Conservation (phyloP, 495 filamentous ascomycete genomes). For the Parathielavia appendiculata region DNA sequence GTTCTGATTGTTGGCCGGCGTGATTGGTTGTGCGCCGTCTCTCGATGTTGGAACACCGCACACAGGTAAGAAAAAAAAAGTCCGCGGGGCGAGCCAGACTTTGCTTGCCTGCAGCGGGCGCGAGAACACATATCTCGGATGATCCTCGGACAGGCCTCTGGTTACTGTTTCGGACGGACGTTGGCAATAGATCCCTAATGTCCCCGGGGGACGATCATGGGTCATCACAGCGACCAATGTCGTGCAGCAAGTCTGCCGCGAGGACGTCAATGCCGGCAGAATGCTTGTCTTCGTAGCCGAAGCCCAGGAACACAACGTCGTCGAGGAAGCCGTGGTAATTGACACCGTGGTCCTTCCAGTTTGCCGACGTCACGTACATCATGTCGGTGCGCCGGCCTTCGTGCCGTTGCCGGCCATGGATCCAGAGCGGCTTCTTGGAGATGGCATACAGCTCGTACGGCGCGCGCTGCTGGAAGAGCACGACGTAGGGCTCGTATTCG, state of each 20-base stretch:
- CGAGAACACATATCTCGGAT: too few species aligned
- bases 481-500: constrained; percentile 51
- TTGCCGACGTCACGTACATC: constrained; percentile 50
- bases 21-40: too few species aligned
- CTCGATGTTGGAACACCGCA: too few species aligned
- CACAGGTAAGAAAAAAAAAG: too few species aligned
- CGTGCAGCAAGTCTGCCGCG: constrained; percentile 43
- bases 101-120: too few species aligned
- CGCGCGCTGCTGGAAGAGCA: constrained; percentile 41
- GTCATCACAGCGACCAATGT: constrained; percentile 32
- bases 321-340: constrained; percentile 49
- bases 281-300: constrained; percentile 46
- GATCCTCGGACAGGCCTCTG: too few species aligned
- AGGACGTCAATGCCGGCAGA: constrained; percentile 44
- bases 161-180: too few species aligned
- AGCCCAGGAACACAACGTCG: constrained; percentile 45
- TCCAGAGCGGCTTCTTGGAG: constrained; percentile 49
- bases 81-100: too few species aligned
- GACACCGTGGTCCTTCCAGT: constrained; percentile 42
- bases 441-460: constrained; percentile 49
- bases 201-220: not conserved
- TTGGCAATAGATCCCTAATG: too few species aligned
- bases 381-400: constrained; percentile 35
- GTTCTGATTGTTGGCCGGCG: too few species aligned
- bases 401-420: constrained; percentile 35